Conservation (phyloP, 2,329 filamentous ascomycete species). For the Cladosporium oxysporum region DNA sequence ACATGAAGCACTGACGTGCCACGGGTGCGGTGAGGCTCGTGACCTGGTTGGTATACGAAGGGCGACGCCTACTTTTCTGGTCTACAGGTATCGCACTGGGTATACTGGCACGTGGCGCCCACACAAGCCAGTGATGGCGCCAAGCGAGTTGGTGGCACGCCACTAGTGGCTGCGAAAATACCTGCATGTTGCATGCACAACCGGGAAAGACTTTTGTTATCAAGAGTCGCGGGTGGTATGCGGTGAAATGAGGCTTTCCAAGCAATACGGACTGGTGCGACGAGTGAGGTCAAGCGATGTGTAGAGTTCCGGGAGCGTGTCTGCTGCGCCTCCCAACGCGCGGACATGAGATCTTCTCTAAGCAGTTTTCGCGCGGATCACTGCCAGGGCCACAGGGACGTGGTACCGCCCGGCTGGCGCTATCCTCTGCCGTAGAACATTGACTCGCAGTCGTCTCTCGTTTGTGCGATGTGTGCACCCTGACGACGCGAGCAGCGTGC, state of each 20-base stretch:
- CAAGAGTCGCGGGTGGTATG: not conserved
- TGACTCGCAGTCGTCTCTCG: conserved; percentile 6
- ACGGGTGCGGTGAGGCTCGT: conserved; percentile 1
- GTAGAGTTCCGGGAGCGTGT: not conserved
- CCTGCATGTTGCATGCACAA: not conserved
- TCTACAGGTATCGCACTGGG: not conserved
- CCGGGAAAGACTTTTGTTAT: not conserved
- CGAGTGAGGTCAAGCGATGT: conserved; percentile 14
- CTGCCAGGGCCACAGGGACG: not conserved
- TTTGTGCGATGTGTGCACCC: conserved; percentile 1
- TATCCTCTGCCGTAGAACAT: conserved; percentile 16
- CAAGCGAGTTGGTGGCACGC: not conserved
- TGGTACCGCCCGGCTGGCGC: conserved; percentile 17
- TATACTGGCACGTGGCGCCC: conserved; percentile 2
- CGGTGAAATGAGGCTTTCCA: conserved; percentile 11
- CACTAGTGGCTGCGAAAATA: not conserved
- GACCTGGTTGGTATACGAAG: not conserved
- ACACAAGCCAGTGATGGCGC: conserved; percentile 8
- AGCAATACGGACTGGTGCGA: conserved; percentile 7
- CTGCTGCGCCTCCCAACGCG: conserved; percentile 20
- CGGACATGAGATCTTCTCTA: conserved; percentile 11
- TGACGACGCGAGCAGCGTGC: not conserved
- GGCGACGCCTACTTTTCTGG: not conserved
- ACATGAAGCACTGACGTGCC: conserved; percentile 6
- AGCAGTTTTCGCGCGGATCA: conserved; percentile 15